These are phyloP conservation scores for Coemansia sp. DNA, from an alignment of 192 early-diverging fungal genomes.

Conservation along the genomic window DNA sequence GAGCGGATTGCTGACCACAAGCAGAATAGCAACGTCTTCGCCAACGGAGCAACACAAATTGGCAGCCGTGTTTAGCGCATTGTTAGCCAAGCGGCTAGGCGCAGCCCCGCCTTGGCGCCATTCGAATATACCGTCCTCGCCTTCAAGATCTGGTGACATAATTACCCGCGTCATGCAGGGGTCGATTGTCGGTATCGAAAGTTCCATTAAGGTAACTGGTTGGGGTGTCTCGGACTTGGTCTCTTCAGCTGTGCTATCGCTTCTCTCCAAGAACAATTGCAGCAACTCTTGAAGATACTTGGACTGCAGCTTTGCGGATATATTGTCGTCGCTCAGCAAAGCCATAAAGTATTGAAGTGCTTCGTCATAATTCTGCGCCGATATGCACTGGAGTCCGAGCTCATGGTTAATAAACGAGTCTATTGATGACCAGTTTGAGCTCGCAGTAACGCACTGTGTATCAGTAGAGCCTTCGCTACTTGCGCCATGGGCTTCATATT, in stretches of 20 bases:
- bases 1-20: constrained; percentile 49
- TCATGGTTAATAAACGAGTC: constrained; percentile 90
- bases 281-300: constrained; percentile 52
- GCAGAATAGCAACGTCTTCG: constrained; percentile 40
- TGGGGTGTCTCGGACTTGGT: not conserved
- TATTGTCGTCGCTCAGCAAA: constrained; percentile 59
- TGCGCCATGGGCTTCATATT: not conserved
- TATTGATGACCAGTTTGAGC: constrained; percentile 50
- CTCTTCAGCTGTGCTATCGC: constrained; percentile 10
- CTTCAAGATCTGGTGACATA: constrained; percentile 50
- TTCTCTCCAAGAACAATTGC: constrained; percentile 44
- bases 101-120: constrained; percentile 30
- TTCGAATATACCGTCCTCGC: constrained; percentile 32
- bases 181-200: constrained; percentile 64
- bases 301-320: constrained; percentile 45
- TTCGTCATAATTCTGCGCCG: constrained; percentile 70
- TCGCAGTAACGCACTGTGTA: constrained; percentile 1
- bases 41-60: constrained; percentile 42
- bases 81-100: constrained; percentile 10
- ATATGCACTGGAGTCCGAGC: constrained; percentile 76
- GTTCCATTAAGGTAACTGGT: constrained; percentile 33
- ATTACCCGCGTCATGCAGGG: constrained; percentile 32
- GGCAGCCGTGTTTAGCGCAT: not conserved
- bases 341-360: constrained; percentile 78
- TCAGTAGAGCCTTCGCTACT: not conserved